These are phyloP conservation scores for Oidiodendron maius DNA, from an alignment of 495 filamentous ascomycete species.

Conservation along the genomic window DNA sequence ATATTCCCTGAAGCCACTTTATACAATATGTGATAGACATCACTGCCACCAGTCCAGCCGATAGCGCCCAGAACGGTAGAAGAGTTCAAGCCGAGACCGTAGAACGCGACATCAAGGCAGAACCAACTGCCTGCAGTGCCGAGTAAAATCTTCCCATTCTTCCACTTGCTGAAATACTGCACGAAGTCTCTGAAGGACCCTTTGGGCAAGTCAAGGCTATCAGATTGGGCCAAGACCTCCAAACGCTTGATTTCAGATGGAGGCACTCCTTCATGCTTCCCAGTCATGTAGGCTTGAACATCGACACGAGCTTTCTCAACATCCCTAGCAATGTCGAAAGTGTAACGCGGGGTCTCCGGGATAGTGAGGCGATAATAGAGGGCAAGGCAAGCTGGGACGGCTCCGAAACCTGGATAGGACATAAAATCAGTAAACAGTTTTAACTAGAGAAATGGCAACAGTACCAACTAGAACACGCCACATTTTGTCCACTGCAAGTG, in stretches of 20 bases:
- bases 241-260: slow-evolving; percentile 57
- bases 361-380: slow-evolving; percentile 80
- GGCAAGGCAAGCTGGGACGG: slow-evolving; percentile 69
- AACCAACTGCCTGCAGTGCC: slow-evolving; percentile 80
- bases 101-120: slow-evolving; percentile 50
- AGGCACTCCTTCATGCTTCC: slow-evolving; percentile 50
- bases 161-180: slow-evolving; percentile 57
- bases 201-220: slow-evolving; percentile 48
- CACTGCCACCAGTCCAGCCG: slow-evolving; percentile 53
- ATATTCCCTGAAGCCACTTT: slow-evolving; percentile 69
- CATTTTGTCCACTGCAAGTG: slow-evolving; percentile 75
- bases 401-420: slow-evolving; percentile 60
- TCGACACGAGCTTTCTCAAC: slow-evolving; percentile 58
- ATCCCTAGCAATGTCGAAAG: slow-evolving; percentile 55
- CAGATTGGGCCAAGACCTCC: slow-evolving; percentile 37
- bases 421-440: slow-evolving; percentile 59
- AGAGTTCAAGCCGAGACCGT: slow-evolving; percentile 53
- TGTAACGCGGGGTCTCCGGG: slow-evolving; percentile 72
- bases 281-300: slow-evolving; percentile 56
- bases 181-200: slow-evolving; percentile 63
- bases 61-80: slow-evolving; percentile 61
- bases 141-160: slow-evolving; percentile 62
- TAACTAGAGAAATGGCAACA: slow-evolving; percentile 61
- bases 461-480: slow-evolving; percentile 75
- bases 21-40: slow-evolving; percentile 58